A percentile compares a stretch with the other conserved stretches of the same genome.
These are phyloP conservation scores for Scedosporium minutisporum DNA, from an alignment of 2,329 filamentous ascomycete species.

Conservation along the genomic window DNA sequence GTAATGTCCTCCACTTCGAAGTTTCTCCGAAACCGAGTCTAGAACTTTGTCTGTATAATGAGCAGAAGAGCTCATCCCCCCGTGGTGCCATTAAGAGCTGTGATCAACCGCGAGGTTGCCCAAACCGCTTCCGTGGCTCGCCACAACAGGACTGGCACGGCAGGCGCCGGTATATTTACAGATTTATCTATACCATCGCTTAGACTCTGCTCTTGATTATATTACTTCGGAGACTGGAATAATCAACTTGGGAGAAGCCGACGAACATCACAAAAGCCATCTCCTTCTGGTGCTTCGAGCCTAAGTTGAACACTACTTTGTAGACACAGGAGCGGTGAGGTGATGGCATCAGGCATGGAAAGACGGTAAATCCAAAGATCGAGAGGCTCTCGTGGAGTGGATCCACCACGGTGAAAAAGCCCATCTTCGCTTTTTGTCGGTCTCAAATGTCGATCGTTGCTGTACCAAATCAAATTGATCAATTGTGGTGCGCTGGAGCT, in stretches of 20 bases:
- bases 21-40: constrained; percentile 41
- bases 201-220: neutral
- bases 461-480: too few species aligned
- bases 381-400: too few species aligned
- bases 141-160: constrained; percentile 24
- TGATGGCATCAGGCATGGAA: too few species aligned
- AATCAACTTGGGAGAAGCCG: neutral
- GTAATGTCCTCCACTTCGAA: constrained; percentile 15
- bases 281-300: constrained; percentile 54
- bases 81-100: constrained; percentile 44
- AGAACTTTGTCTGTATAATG: constrained; percentile 50
- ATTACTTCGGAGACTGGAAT: neutral
- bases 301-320: constrained; percentile 29
- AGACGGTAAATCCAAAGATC: too few species aligned
- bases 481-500: too few species aligned
- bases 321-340: too few species aligned
- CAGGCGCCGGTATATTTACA: constrained; percentile 36
- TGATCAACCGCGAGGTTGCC: constrained; percentile 68
- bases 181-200: constrained; percentile 18
- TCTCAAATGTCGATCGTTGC: too few species aligned
- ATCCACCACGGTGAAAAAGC: too few species aligned
- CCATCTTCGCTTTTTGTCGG: too few species aligned
- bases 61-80: constrained; percentile 62
- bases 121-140: constrained; percentile 48
- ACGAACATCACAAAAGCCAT: constrained; percentile 40